These are phyloP conservation scores for Fonsecaea pedrosoi DNA, from an alignment of 2,329 filamentous ascomycete species.

Conservation along the genomic window DNA sequence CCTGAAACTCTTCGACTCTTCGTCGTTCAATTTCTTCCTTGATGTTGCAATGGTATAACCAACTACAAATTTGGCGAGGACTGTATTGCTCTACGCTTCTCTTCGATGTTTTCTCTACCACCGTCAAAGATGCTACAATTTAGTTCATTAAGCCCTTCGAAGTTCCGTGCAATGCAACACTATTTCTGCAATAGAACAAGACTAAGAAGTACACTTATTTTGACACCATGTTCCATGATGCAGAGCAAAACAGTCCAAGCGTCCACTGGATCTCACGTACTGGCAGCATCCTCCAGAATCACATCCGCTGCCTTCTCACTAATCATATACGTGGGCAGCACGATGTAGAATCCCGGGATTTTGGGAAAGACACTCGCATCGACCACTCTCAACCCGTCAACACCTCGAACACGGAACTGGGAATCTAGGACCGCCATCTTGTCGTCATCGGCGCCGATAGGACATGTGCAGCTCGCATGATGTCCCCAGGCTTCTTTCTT, in stretches of 20 bases:
- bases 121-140: too few relatives aligned
- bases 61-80: too few relatives aligned
- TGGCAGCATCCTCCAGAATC: conserved; percentile 48
- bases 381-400: conserved; percentile 64
- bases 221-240: not conserved
- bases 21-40: not conserved
- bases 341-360: conserved; percentile 62
- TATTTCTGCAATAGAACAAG: not conserved
- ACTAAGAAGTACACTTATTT: not conserved
- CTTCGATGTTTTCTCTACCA: too few relatives aligned
- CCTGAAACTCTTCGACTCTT: not conserved
- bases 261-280: not conserved
- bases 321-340: conserved; percentile 62
- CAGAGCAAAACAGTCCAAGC: not conserved
- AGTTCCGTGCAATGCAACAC: too few relatives aligned
- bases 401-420: conserved; percentile 63
- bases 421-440: conserved; percentile 63
- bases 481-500: conserved; percentile 63
- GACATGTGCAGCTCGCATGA: conserved; percentile 62
- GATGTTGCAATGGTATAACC: too few relatives aligned
- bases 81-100: too few relatives aligned
- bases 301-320: conserved; percentile 68
- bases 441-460: conserved; percentile 63
- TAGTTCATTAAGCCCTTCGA: too few relatives aligned
- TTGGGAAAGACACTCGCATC: conserved; percentile 66